Conservation (phyloP, 2,329 filamentous ascomycete species). For the Parastagonospora nodorum region DNA sequence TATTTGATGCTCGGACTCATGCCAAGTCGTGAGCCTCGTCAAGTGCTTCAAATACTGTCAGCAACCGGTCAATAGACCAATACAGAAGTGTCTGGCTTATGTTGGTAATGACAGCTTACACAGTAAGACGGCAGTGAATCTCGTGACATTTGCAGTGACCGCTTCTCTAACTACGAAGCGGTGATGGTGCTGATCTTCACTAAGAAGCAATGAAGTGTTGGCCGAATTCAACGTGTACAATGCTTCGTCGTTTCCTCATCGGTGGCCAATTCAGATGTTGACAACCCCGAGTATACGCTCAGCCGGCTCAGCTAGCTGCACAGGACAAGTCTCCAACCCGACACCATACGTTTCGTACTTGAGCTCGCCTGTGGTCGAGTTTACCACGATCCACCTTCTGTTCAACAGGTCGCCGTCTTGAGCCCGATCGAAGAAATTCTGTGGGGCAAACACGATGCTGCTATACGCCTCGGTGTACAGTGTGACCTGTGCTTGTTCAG, state of each 20-base stretch:
- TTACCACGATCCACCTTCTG: slow-evolving; percentile 22
- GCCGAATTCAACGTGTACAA: no score
- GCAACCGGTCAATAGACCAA: not conserved
- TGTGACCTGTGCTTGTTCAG: slow-evolving; percentile 11
- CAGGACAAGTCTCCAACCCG: slow-evolving; percentile 16
- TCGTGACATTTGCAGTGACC: not conserved
- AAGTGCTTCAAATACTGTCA: not conserved
- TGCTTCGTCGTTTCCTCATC: no score
- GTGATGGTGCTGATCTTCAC: not conserved
- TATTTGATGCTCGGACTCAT: not conserved
- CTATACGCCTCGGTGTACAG: slow-evolving; percentile 26
- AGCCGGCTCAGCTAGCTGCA: slow-evolving; percentile 13
- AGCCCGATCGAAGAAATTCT: slow-evolving; percentile 29
- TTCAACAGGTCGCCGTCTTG: slow-evolving; percentile 27
- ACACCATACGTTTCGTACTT: slow-evolving; percentile 23
- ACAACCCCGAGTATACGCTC: slow-evolving; percentile 12
- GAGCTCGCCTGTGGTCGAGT: slow-evolving; percentile 14
- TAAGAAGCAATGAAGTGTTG: not conserved
- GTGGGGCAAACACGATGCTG: slow-evolving; percentile 24
- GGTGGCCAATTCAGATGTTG: not conserved
- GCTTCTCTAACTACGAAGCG: not conserved
- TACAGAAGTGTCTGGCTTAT: not conserved
- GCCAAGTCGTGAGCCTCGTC: not conserved
- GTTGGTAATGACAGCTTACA: no score
- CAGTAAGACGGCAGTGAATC: not conserved